phyloP scores from a whole-genome alignment of 805 yeast genomes.

The Saturnispora serradocipensis region DNA sequence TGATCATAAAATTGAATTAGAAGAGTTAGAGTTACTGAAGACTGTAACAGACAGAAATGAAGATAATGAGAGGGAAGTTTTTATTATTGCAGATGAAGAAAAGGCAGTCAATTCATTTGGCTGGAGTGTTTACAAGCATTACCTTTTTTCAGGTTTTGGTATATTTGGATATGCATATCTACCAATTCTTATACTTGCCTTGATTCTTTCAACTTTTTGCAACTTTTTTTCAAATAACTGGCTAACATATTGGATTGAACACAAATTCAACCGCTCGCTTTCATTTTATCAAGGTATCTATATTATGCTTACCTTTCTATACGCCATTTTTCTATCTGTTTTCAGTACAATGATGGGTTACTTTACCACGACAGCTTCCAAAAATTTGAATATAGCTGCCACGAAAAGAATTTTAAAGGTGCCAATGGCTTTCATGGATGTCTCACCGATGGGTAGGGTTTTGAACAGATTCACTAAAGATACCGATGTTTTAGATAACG shows the following conservation, averaged over 20 bases:
- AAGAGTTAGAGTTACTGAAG: conserved; percentile 11
- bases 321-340: conserved; percentile 34
- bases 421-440: conserved; percentile 77
- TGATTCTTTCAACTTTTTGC: conserved; percentile 38
- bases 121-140: conserved; percentile 39
- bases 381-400: conserved; percentile 40
- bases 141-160: conserved; percentile 50
- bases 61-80: conserved; percentile 24
- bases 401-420: conserved; percentile 55
- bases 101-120: conserved; percentile 49
- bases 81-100: conserved; percentile 41
- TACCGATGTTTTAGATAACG: conserved; percentile 76
- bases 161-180: conserved; percentile 26
- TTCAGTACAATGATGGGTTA: conserved; percentile 41
- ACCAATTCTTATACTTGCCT: conserved; percentile 20
- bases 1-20: conserved; percentile 6
- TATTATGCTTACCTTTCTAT: conserved; percentile 48
- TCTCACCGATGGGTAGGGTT: conserved; percentile 82
- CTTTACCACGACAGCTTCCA: conserved; percentile 45
- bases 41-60: conserved; percentile 8
- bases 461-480: conserved; percentile 83
- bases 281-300: conserved; percentile 69
- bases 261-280: conserved; percentile 40
- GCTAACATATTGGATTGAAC: conserved; percentile 74
- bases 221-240: conserved; percentile 59